Evolutionary conservation across 495 filamentous ascomycete species (phyloP).

Genomic region (Geoglossum glabrum): DNA sequence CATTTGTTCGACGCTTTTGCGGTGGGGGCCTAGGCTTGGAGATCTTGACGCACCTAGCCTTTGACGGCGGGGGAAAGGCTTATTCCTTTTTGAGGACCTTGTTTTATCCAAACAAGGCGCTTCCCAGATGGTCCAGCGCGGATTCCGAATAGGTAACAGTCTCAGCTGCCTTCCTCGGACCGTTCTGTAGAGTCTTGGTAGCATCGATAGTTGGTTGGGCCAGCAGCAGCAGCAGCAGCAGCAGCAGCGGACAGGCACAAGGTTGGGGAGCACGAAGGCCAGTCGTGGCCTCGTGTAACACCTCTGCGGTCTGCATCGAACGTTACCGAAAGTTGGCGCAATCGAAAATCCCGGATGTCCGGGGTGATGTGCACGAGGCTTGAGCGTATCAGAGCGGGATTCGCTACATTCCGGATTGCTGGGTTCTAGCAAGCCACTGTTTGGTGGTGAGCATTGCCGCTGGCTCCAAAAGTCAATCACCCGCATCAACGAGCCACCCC

Average conservation of each 20-base stretch:
- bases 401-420: not conserved
- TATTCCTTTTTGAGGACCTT: not conserved
- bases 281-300: not conserved
- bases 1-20: not conserved
- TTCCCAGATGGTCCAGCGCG: not conserved
- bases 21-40: not conserved
- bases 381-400: not conserved
- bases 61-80: slow-evolving; percentile 1
- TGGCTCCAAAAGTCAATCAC: not conserved
- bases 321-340: not conserved
- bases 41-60: slow-evolving; percentile 1
- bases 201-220: slow-evolving; percentile 1
- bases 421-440: not conserved
- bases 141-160: slow-evolving; percentile 1
- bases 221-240: not conserved
- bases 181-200: not conserved
- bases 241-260: not conserved
- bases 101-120: not conserved
- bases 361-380: not conserved
- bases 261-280: not conserved
- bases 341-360: not conserved
- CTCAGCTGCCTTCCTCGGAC: not conserved
- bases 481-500: not conserved
- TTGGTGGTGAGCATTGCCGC: not conserved
- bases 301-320: not conserved